Conservation (phyloP, 352 stramenopile species). For the Albugo candida region DNA sequence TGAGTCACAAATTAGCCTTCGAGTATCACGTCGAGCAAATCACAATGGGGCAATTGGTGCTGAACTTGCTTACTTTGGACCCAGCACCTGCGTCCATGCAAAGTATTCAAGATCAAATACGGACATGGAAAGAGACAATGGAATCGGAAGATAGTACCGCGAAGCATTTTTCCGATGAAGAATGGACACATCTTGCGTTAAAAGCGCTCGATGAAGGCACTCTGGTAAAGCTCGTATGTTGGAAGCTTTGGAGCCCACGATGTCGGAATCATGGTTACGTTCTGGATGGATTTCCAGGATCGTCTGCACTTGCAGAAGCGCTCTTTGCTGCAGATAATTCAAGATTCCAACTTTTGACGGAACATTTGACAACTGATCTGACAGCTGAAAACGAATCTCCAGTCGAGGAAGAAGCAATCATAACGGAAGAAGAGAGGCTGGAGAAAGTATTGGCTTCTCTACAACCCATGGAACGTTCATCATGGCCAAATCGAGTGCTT, state of each 20-base stretch:
- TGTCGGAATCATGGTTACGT: slow-evolving; percentile 75
- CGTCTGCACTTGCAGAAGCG: slow-evolving; percentile 20
- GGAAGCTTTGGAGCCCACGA: slow-evolving; percentile 29
- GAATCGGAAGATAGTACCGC: too few relatives aligned
- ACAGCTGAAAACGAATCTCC: slow-evolving; percentile 2
- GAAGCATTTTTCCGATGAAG: slow-evolving; percentile 5
- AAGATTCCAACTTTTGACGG: neutral
- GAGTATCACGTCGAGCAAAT: slow-evolving; percentile 57
- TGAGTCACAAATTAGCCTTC: slow-evolving; percentile 29
- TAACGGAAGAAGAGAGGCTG: neutral
- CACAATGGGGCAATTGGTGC: slow-evolving; percentile 21
- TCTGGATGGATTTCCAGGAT: slow-evolving; percentile 38
- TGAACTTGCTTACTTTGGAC: slow-evolving; percentile 16
- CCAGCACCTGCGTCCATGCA: slow-evolving; percentile 4
- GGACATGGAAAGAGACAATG: neutral
- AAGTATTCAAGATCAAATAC: slow-evolving; percentile 1
- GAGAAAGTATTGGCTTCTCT: slow-evolving; percentile 1
- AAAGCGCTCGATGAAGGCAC: too few relatives aligned
- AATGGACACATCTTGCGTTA: slow-evolving; percentile 1
- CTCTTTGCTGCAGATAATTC: slow-evolving; percentile 19
- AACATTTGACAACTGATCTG: slow-evolving; percentile 8
- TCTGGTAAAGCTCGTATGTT: slow-evolving; percentile 3
- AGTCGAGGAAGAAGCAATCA: slow-evolving; percentile 4
- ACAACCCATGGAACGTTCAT: slow-evolving; percentile 2
- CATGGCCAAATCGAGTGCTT: slow-evolving; percentile 43